Base-by-base conservation (phyloP, 495 filamentous ascomycete genomes). In the Hyaloscypha hepaticicola region DNA sequence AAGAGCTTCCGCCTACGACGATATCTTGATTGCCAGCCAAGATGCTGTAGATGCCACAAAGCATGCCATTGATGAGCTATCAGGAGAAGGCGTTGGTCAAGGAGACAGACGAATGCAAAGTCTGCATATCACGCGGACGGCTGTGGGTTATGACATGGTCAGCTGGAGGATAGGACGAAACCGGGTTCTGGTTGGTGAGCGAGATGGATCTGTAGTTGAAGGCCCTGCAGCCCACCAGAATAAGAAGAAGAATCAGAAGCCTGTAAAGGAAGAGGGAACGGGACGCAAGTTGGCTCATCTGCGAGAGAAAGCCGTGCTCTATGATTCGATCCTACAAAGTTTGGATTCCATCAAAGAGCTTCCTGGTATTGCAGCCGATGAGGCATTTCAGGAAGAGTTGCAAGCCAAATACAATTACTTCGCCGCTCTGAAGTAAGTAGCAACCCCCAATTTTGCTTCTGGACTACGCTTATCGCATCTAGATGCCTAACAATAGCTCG, bases 121-220 rank as follows among this genome's bases (percentile, higher is more conserved):
- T 63, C 79, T 99, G 49, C 93, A 96, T 58, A 90, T 98, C 64
- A 96, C 93, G 6, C 87, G 90, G 24, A 96, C 96, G 0, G 91
- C 93, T 1, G 91, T 97, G 28, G 96, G 96, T 74, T 98, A 94
- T 72, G 88, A 88, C 67, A 83, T 97, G 74, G 87, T 99, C 53
- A 91, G 90, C 71, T 98, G 94, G 96, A 84, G 95, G 70, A 88
- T 97, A 65, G 96, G 93, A 38, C 87, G 96, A 49, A 98, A 99
- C 72, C 83, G 95, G 57, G 88, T 96, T 0, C 79, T 99, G 33
- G 89, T 91, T 61, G 93, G 93, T 34, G 80, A 85, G 41, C 80
- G 88, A 61, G 91, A 97, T 68, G 93, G 92, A 6, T 81, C 89
- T 11, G 71, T 80, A 3, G 78, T 90, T 48, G 81, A 87, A 27